phyloP scores from a whole-genome alignment of 176 grass and related monocot genomes.

The Hordeum vulgare region DNA sequence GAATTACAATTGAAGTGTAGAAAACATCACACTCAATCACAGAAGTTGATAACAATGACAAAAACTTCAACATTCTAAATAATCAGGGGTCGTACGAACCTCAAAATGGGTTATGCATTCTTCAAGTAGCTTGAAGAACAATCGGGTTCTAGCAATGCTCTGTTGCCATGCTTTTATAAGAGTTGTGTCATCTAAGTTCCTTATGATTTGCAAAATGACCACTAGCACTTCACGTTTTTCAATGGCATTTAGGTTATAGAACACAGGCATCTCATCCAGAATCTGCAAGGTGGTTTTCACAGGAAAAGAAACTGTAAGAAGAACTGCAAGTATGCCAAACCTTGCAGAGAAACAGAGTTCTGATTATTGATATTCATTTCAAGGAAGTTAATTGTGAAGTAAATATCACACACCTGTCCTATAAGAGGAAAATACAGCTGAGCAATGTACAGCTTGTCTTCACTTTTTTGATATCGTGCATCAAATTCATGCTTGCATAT shows the following conservation, averaged over 20 bases:
- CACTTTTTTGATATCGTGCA: constrained; percentile 82
- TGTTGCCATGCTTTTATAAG: constrained; percentile 99
- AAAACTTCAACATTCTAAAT: neutral
- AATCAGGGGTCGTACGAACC: constrained; percentile 41
- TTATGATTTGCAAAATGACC: constrained; percentile 96
- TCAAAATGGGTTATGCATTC: constrained; percentile 95
- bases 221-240: constrained; percentile 98
- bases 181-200: constrained; percentile 89
- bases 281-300: constrained; percentile 57
- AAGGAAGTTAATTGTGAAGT: constrained; percentile 4
- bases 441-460: constrained; percentile 96
- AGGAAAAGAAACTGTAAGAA: constrained; percentile 16
- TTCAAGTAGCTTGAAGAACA: constrained; percentile 99
- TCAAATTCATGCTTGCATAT: constrained; percentile 99
- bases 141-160: constrained; percentile 89
- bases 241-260: constrained; percentile 90
- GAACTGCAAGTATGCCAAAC: constrained; percentile 5
- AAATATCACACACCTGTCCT: constrained; percentile 54
- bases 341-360: neutral
- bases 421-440: constrained; percentile 97
- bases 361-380: neutral
- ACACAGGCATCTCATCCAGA: constrained; percentile 99
- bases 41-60: constrained; percentile 8
- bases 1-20: neutral
- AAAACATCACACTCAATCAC: neutral